Evolutionary conservation across 768 basidiomycete species (phyloP), one percentile per base, ranked within the genome.

Genomic region (Trichaptum fuscoviolaceum): DNA sequence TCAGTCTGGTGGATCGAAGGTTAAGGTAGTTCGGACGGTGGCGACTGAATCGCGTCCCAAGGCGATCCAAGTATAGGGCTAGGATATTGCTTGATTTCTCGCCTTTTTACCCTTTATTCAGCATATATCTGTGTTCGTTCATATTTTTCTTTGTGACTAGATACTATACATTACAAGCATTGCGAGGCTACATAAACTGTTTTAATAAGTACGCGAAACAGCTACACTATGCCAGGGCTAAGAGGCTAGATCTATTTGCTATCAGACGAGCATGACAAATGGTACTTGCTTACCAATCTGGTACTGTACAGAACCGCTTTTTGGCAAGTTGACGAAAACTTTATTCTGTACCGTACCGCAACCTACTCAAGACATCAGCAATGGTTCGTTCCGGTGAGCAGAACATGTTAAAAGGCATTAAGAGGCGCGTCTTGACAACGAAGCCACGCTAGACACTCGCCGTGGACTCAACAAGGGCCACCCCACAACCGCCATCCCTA

Each of bases 381-480:
- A 93, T 93, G 91, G 83, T 82, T 76, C 89, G 92, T 75, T 85
- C 82, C 78, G 88, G 91, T 92, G 80, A 81, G 90, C 4, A 5
- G 83, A 58, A 25, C 36, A 58, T 25, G 57, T 24, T 12, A 20
- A 23, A 8, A 63, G n/a, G 27, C 18, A 27, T 1, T n/a, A n/a
- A 27, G 26, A 58, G 20, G 10, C 17, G 2, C 15, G 1, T 59
- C 35, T 34, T 25, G 26, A 61, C 26, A n/a, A 20, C 18, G 17
- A 63, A n/a, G 52, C 65, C 67, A 35, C 30, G 26, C 30, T 67
- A 97, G 95, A 96, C 81, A 78, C 93, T 75, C 91, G 93, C 75
- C 81, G 81, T 78, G 96, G 96, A 74, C 81, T 82, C 72, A 96
- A 95, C 85, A 87, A 89, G 73, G 96, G 96, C 74, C 89, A 89